phyloP scores from a whole-genome alignment of 768 basidiomycete species.

The Suillus clintonianus region DNA sequence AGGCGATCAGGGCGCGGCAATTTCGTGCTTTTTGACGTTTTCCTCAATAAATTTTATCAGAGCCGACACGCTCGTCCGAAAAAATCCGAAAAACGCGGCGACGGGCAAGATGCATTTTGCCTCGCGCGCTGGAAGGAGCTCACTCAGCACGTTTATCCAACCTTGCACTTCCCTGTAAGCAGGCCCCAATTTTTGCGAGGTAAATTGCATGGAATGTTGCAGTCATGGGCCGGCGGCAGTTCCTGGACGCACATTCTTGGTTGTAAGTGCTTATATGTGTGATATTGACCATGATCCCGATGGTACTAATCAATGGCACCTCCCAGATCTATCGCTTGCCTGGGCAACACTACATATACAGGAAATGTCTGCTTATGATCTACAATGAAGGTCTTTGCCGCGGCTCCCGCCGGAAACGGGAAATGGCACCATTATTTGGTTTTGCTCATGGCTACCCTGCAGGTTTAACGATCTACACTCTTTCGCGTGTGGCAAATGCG shows the following conservation, averaged over 20 bases:
- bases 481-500: neutral
- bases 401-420: neutral
- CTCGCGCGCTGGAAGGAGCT: neutral
- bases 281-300: neutral
- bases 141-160: no score
- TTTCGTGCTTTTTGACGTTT: slow-evolving; percentile 1
- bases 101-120: neutral
- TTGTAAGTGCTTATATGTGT: neutral
- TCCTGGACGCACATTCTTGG: neutral
- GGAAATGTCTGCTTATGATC: neutral
- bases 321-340: neutral
- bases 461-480: neutral
- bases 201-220: neutral
- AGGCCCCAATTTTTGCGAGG: neutral
- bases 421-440: neutral
- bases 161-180: neutral
- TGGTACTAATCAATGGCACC: neutral
- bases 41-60: neutral
- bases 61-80: neutral
- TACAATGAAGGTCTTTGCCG: neutral
- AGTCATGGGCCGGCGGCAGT: neutral
- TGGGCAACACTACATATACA: neutral
- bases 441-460: neutral
- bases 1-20: neutral
- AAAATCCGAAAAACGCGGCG: neutral